phyloP scores from a whole-genome alignment of 139 green algal species.

The Picochlorum sp. region DNA sequence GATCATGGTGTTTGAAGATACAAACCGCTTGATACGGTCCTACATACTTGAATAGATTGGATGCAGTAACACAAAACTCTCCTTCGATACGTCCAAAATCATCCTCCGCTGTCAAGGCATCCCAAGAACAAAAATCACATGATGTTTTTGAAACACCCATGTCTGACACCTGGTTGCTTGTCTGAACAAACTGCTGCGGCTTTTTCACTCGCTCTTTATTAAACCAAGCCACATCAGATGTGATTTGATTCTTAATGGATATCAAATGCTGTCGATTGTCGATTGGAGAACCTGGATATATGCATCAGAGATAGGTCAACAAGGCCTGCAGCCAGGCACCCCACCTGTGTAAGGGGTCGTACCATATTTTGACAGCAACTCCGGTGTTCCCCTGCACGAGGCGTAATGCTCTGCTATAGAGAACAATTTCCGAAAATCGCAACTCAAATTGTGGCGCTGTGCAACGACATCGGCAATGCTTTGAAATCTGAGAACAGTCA shows the following conservation, averaged over 20 bases:
- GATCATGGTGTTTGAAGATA: conserved; percentile 77
- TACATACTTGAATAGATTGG: conserved; percentile 83
- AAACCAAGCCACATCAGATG: conserved; percentile 46
- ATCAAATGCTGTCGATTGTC: conserved; percentile 60
- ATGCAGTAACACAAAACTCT: conserved; percentile 50
- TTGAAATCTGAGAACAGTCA: conserved; percentile 5
- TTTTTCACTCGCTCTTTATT: conserved; percentile 58
- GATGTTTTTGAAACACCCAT: conserved; percentile 8
- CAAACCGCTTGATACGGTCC: conserved; percentile 64
- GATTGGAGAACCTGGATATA: conserved; percentile 25
- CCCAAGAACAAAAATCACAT: conserved; percentile 74
- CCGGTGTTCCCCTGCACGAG: background rate
- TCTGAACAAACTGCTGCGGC: conserved; percentile 53
- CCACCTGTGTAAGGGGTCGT: background rate
- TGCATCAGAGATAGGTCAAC: background rate
- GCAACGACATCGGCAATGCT: conserved; percentile 1
- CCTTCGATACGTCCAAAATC: conserved; percentile 48
- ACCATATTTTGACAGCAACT: background rate
- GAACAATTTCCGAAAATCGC: background rate
- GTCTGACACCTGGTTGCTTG: background rate
- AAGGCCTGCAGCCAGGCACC: background rate
- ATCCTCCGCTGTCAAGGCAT: conserved; percentile 49
- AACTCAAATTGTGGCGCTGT: background rate
- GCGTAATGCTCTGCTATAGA: background rate
- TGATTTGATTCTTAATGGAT: conserved; percentile 44